A percentile compares a stretch with the other conserved stretches of the same genome.
Evolutionary conservation across 139 green algal genomes (phyloP).

Genomic region (Closterium sp.): DNA sequence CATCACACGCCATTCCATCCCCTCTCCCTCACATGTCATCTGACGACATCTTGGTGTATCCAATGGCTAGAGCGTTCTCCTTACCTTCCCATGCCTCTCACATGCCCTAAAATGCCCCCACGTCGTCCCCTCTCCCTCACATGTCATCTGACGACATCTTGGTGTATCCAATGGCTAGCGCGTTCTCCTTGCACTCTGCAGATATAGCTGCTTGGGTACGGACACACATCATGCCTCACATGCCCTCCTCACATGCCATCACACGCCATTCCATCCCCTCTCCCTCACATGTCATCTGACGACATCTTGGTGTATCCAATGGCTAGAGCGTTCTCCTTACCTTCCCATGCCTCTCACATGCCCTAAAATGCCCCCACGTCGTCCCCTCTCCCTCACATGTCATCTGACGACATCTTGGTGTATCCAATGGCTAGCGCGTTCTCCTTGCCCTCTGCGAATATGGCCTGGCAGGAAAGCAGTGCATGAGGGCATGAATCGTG

Average conservation of each 20-base stretch:
- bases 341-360: not conserved
- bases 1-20: constrained; percentile 1
- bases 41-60: constrained; percentile 88
- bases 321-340: too few relatives aligned
- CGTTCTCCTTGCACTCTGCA: too few relatives aligned
- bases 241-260: too few relatives aligned
- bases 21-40: constrained; percentile 61
- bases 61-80: constrained; percentile 90
- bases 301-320: too few relatives aligned
- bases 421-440: constrained; percentile 89
- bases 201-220: too few relatives aligned
- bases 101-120: too few relatives aligned
- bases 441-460: constrained; percentile 73
- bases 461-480: constrained; percentile 24
- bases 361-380: not conserved
- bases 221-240: too few relatives aligned
- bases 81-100: too few relatives aligned
- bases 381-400: constrained; percentile 57
- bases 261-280: too few relatives aligned
- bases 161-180: constrained; percentile 85
- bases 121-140: not conserved
- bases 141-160: constrained; percentile 88
- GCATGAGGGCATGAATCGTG: too few relatives aligned
- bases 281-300: too few relatives aligned
- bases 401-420: constrained; percentile 85